Percentiles rank a stretch among this genome's conserved stretches.
Conservation (phyloP, 176 grass and related monocot species). For the Poa pratensis region DNA sequence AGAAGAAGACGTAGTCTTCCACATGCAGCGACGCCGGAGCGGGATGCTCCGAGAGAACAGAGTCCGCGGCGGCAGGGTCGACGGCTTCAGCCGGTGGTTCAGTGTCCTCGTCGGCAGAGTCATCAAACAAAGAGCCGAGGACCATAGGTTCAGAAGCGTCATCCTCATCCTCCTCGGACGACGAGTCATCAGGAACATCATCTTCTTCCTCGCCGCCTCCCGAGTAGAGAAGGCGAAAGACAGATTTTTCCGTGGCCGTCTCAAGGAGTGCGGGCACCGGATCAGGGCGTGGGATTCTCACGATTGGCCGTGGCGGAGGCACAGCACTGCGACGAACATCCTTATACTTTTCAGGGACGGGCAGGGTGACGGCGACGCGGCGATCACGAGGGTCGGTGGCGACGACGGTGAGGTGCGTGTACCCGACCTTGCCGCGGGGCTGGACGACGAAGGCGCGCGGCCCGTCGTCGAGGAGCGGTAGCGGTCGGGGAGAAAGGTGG, state of each 20-base stretch:
- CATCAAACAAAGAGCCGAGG: neutral
- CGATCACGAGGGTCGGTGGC: neutral
- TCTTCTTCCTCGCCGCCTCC: neutral
- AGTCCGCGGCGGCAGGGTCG: neutral
- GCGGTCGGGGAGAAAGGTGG: neutral
- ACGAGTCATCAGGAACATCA: neutral
- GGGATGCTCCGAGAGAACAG: neutral
- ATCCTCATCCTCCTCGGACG: neutral
- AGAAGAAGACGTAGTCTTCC: neutral
- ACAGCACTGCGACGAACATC: neutral
- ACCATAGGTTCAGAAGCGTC: neutral
- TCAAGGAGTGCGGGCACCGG: neutral
- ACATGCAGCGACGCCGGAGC: neutral
- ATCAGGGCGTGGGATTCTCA: neutral
- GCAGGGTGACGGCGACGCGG: neutral
- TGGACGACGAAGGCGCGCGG: neutral
- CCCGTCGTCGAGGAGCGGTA: neutral
- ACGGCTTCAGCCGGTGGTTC: neutral
- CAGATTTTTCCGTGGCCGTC: neutral
- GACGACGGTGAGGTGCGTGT: constrained; percentile 8
- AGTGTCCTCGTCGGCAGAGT: neutral
- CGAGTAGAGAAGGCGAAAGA: neutral
- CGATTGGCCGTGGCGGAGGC: neutral
- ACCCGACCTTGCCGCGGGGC: neutral
- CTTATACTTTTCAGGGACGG: neutral